Base-by-base conservation (phyloP, 768 basidiomycete species). In the Rhodotorula babjevae region DNA sequence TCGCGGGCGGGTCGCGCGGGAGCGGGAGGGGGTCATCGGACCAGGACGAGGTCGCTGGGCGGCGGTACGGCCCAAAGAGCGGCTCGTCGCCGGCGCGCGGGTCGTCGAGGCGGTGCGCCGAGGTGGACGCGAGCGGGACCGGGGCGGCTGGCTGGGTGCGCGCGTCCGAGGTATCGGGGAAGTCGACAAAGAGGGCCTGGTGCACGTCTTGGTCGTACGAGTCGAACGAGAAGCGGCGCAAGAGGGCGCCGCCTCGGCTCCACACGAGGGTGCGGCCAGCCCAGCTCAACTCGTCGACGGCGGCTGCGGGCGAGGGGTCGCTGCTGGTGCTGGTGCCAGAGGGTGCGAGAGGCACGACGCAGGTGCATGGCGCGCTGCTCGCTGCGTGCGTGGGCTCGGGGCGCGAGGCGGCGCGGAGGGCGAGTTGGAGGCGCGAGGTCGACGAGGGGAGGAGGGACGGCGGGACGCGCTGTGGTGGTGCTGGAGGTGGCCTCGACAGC, bases 11-110 rank as follows among this genome's bases (percentile, higher is more conserved):
- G 10, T 46, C 15, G 12, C 27, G 12, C 2, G 71, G 71, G 16
- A 72, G 65, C 2, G 71, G 42, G 42, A 72, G 66, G 14, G 63
- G 61, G 31, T 67, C 70, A 29, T 71, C 70, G 33, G 70, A 63
- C 70, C 70, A 71, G 33, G 63, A 18, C 27, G 65, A 19, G 10
- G 65, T 27, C 0, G 46, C 18, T 1, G 55, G n/a, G 11, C 27
- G 44, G 44, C 25, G 31, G 64, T 61, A 71, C 36, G 69, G 69
- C 2, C 69, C 64, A 23, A 71, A 71, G 27, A 64, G 57, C 53
- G 46, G 12, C 44, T 46, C 44, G 44, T 12, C 44, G 44, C 44
- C 44, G 44, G 44, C 44, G 14, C 14, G 50, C 33, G 56, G 8
- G 10, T 16, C 16, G 52, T 58, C 29, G 49, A 49, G 29, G n/a